phyloP scores from a whole-genome alignment of 306 rosid genomes.

The Prosopis cineraria region DNA sequence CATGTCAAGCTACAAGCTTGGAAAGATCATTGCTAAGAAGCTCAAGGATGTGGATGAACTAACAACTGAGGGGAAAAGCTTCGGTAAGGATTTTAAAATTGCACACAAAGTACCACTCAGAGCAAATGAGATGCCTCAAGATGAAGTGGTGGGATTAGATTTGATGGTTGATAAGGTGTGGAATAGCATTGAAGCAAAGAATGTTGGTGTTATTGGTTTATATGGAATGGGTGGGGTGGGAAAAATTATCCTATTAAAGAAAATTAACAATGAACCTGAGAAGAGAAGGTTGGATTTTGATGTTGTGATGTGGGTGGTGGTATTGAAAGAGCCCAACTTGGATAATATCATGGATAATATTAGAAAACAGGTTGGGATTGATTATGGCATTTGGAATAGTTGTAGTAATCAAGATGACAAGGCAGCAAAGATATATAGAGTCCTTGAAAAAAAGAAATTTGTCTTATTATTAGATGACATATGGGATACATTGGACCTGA shows the following conservation, averaged over 20 bases:
- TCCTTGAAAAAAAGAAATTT: slow-evolving; percentile 18
- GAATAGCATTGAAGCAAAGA: neutral
- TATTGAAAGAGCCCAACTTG: no score
- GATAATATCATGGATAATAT: slow-evolving; percentile 30
- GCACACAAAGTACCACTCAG: neutral
- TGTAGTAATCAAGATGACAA: neutral
- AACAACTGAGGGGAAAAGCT: neutral
- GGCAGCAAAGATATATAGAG: neutral
- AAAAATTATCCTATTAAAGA: neutral
- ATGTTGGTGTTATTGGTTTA: slow-evolving; percentile 21
- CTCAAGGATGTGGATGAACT: neutral
- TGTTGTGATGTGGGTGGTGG: slow-evolving; percentile 28
- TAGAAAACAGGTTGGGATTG: neutral
- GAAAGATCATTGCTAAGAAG: neutral
- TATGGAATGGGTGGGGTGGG: slow-evolving; percentile 29
- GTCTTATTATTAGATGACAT: slow-evolving; percentile 37
- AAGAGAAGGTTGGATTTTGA: neutral
- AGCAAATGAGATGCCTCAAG: neutral
- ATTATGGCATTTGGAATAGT: neutral
- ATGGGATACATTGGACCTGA: slow-evolving; percentile 19
- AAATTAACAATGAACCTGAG: neutral
- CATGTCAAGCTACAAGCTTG: neutral
- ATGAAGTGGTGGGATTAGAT: neutral
- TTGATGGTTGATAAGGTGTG: neutral
- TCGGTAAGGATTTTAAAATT: neutral